Evolutionary conservation across 202 grass and related monocot species (phyloP).

Genomic region (Zizania palustris): DNA sequence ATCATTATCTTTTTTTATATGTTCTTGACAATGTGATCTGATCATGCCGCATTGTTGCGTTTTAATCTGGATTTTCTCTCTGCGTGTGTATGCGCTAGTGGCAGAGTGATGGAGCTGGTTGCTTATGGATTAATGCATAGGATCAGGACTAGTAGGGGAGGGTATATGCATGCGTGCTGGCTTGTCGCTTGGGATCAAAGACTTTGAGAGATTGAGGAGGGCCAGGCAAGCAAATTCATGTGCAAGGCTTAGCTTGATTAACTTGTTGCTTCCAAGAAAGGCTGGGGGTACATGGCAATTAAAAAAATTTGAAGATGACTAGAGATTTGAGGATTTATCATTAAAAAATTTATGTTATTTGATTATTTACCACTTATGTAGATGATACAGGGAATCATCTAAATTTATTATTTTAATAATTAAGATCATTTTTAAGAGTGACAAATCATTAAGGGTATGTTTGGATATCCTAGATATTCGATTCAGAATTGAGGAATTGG

Average conservation of each 20-base stretch:
- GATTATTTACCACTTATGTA: too few species aligned
- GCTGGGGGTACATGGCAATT: not conserved
- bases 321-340: too few species aligned
- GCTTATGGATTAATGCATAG: not conserved
- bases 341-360: too few species aligned
- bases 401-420: too few species aligned
- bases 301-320: too few species aligned
- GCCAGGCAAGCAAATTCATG: not conserved
- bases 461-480: too few species aligned
- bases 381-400: too few species aligned
- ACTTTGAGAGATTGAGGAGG: not conserved
- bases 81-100: not conserved
- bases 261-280: not conserved
- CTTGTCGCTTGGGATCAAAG: slow-evolving; percentile 3
- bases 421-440: too few species aligned
- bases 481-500: too few species aligned
- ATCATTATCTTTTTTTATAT: not conserved
- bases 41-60: not conserved
- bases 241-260: not conserved
- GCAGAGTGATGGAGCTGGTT: not conserved
- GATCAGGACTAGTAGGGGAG: not conserved
- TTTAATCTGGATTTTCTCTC: not conserved
- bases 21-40: not conserved
- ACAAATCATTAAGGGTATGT: too few species aligned
- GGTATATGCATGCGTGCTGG: not conserved